These are phyloP conservation scores for Tolypocladium ophioglossoides DNA, from an alignment of 2,329 filamentous ascomycete species.

Conservation along the genomic window DNA sequence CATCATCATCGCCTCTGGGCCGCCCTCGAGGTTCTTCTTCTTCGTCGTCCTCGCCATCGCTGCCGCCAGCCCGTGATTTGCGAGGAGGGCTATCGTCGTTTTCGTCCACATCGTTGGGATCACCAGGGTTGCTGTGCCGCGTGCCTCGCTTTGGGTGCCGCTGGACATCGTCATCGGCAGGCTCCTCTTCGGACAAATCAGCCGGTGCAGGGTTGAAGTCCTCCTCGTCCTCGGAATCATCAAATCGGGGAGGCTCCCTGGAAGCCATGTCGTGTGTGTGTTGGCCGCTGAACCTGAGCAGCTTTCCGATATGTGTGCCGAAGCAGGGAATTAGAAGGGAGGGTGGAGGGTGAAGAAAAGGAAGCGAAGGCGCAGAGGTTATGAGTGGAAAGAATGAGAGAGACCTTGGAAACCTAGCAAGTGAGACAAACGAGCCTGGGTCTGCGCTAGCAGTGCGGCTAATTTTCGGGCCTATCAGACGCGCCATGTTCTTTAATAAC, in stretches of 20 bases:
- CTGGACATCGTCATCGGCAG: slow-evolving; percentile 29
- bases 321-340: neutral
- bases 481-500: neutral
- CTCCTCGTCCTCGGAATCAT: slow-evolving; percentile 67
- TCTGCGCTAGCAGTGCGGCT: neutral
- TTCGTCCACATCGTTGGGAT: slow-evolving; percentile 16
- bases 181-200: slow-evolving; percentile 55
- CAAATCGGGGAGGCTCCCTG: slow-evolving; percentile 36
- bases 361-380: neutral
- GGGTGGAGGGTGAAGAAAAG: neutral
- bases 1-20: slow-evolving; percentile 21
- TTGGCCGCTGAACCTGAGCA: neutral
- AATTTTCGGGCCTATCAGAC: neutral
- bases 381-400: neutral
- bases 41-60: slow-evolving; percentile 31
- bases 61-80: slow-evolving; percentile 11
- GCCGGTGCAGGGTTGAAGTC: slow-evolving; percentile 80
- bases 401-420: neutral
- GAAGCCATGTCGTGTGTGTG: slow-evolving; percentile 30
- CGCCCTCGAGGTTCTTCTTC: slow-evolving; percentile 13
- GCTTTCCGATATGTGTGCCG: neutral
- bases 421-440: neutral
- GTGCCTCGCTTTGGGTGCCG: slow-evolving; percentile 19
- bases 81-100: slow-evolving; percentile 23
- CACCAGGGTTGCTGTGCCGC: slow-evolving; percentile 27